Percentiles rank a stretch among this genome's conserved stretches.
These are phyloP conservation scores for Aspergillus quadricinctus DNA, from an alignment of 2,329 filamentous ascomycete genomes.

Conservation along the genomic window DNA sequence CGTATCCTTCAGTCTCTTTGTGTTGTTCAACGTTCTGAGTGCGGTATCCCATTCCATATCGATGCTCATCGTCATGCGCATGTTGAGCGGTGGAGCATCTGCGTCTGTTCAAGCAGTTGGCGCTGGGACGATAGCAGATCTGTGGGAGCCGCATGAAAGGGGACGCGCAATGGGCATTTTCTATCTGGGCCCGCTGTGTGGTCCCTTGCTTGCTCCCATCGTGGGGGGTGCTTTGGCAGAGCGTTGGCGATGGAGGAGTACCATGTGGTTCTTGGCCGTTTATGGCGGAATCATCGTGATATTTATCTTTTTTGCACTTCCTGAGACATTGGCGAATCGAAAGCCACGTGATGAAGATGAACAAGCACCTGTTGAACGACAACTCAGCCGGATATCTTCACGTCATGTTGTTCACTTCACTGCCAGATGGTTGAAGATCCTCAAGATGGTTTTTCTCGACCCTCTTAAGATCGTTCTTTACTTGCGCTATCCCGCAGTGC, in stretches of 20 bases:
- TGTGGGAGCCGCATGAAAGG: conserved; percentile 70
- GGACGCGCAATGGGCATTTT: conserved; percentile 79
- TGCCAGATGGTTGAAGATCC: conserved; percentile 49
- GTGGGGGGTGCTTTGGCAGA: conserved; percentile 70
- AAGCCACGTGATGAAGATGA: conserved; percentile 26
- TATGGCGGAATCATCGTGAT: conserved; percentile 54
- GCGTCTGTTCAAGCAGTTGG: conserved; percentile 80
- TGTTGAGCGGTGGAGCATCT: conserved; percentile 69
- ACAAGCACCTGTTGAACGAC: conserved; percentile 20
- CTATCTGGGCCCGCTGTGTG: conserved; percentile 72
- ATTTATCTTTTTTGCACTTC: conserved; percentile 41
- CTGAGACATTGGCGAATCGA: conserved; percentile 36
- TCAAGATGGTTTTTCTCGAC: conserved; percentile 64
- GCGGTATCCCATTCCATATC: conserved; percentile 65
- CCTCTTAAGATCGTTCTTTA: conserved; percentile 67
- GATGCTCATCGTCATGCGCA: conserved; percentile 74
- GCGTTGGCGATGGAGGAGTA: conserved; percentile 67
- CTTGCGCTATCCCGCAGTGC: conserved; percentile 69
- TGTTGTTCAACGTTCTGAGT: conserved; percentile 65
- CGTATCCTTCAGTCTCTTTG: conserved; percentile 66
- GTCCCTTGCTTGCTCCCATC: conserved; percentile 71
- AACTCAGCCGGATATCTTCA: conserved; percentile 54
- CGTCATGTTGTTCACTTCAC: conserved; percentile 57
- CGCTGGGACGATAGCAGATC: conserved; percentile 75
- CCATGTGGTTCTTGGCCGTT: conserved; percentile 71